A percentile compares a stretch with the other conserved stretches of the same genome.
Evolutionary conservation across 148 eudicot genomes (phyloP).

Genomic region (Rhododendron ferrugineum): DNA sequence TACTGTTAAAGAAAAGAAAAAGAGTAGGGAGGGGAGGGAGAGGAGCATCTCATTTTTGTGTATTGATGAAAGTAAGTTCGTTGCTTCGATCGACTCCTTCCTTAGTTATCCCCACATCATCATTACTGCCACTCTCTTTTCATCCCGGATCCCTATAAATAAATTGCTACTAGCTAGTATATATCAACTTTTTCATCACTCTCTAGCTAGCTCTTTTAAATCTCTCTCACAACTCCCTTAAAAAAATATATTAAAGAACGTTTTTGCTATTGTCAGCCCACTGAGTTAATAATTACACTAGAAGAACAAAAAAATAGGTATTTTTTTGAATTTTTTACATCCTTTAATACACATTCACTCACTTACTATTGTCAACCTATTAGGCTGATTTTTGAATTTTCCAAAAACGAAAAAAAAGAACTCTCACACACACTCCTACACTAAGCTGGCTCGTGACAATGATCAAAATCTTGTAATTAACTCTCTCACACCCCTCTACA

Average conservation of each 20-base stretch:
- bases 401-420: too few species aligned
- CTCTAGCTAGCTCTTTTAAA: not conserved
- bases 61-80: not conserved
- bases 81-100: not conserved
- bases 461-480: too few species aligned
- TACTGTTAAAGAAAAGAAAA: not conserved
- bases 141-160: constrained; percentile 2
- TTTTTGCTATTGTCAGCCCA: too few species aligned
- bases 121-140: constrained; percentile 2
- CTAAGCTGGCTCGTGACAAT: not conserved
- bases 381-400: too few species aligned
- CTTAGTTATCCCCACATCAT: not conserved
- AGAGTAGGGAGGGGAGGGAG: not conserved
- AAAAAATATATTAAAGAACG: too few species aligned
- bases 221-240: not conserved
- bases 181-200: not conserved
- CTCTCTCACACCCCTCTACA: not conserved
- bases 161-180: not conserved
- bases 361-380: too few species aligned
- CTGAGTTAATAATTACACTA: too few species aligned
- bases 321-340: too few species aligned
- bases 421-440: too few species aligned
- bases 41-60: not conserved
- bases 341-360: too few species aligned
- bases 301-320: too few species aligned